phyloP scores from a whole-genome alignment of 2,329 filamentous ascomycete species.

The Hymenoscyphus scutula region DNA sequence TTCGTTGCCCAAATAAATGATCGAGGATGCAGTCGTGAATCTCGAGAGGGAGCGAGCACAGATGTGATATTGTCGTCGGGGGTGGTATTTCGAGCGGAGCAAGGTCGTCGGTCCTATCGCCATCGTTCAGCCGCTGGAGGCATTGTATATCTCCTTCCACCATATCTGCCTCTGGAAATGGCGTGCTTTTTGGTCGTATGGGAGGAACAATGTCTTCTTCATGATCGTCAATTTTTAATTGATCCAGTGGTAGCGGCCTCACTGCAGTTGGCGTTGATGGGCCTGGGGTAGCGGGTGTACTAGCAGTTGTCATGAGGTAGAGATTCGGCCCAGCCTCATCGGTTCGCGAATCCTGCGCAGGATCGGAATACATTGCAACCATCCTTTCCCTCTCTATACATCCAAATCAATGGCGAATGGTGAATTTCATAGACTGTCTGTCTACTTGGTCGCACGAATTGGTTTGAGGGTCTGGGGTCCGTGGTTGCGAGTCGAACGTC shows the following conservation, averaged over 20 bases:
- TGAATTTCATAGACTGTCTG: background rate
- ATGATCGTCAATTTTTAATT: conserved; percentile 26
- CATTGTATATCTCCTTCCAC: conserved; percentile 31
- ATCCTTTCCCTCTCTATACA: conserved; percentile 7
- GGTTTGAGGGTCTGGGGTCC: background rate
- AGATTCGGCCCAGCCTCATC: conserved; percentile 26
- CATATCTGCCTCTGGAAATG: conserved; percentile 35
- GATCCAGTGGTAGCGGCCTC: conserved; percentile 26
- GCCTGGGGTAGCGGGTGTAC: conserved; percentile 34
- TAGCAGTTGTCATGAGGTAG: conserved; percentile 33
- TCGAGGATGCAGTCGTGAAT: conserved; percentile 72
- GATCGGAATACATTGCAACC: conserved; percentile 18
- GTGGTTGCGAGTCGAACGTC: background rate
- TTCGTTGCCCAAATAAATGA: conserved; percentile 66
- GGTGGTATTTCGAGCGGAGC: conserved; percentile 6
- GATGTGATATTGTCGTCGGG: conserved; percentile 19
- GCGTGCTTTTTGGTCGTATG: conserved; percentile 35
- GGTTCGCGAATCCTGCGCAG: conserved; percentile 15
- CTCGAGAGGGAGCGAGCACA: conserved; percentile 57
- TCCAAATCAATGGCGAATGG: conserved; percentile 1
- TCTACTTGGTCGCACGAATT: background rate
- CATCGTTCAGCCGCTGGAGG: conserved; percentile 19
- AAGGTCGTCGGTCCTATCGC: conserved; percentile 17
- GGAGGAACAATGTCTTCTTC: conserved; percentile 32
- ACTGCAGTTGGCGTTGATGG: conserved; percentile 35